A percentile compares a stretch with the other conserved stretches of the same genome.
Conservation (phyloP, 768 basidiomycete species). For the Tricholoma matsutake region DNA sequence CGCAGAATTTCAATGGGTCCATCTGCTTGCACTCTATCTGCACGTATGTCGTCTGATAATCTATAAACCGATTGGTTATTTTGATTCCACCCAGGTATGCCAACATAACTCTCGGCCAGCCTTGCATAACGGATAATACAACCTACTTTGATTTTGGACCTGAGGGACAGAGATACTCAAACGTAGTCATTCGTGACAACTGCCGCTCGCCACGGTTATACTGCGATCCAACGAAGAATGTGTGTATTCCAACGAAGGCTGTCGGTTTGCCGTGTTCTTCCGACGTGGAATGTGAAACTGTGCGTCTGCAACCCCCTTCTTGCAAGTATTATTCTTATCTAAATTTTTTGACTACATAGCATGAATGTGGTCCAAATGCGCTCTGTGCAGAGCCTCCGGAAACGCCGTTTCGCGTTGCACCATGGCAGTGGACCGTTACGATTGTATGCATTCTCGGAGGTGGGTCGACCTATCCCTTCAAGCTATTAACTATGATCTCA, state of each 20-base stretch:
- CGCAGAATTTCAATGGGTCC: constrained; percentile 48
- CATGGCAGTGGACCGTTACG: constrained; percentile 44
- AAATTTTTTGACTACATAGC: constrained; percentile 12
- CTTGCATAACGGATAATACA: constrained; percentile 52
- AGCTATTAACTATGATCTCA: neutral
- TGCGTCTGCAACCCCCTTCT: constrained; percentile 18
- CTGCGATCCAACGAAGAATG: constrained; percentile 43
- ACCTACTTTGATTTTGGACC: constrained; percentile 47
- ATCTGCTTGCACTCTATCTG: constrained; percentile 58
- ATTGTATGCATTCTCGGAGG: constrained; percentile 35
- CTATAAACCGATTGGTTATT: neutral
- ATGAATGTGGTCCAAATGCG: constrained; percentile 27
- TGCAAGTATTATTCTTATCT: neutral
- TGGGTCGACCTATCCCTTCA: constrained; percentile 19
- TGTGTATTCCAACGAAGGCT: constrained; percentile 44
- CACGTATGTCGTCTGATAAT: constrained; percentile 60
- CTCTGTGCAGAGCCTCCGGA: constrained; percentile 34
- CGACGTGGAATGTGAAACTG: constrained; percentile 54
- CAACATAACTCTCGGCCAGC: constrained; percentile 47
- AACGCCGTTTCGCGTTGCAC: constrained; percentile 33
- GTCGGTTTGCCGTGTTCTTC: constrained; percentile 41
- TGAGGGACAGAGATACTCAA: constrained; percentile 38
- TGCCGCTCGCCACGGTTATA: constrained; percentile 51
- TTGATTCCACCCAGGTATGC: constrained; percentile 41
- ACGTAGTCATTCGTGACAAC: constrained; percentile 55